phyloP scores from a whole-genome alignment of 495 filamentous ascomycete species.

The Penicillium angulare region DNA sequence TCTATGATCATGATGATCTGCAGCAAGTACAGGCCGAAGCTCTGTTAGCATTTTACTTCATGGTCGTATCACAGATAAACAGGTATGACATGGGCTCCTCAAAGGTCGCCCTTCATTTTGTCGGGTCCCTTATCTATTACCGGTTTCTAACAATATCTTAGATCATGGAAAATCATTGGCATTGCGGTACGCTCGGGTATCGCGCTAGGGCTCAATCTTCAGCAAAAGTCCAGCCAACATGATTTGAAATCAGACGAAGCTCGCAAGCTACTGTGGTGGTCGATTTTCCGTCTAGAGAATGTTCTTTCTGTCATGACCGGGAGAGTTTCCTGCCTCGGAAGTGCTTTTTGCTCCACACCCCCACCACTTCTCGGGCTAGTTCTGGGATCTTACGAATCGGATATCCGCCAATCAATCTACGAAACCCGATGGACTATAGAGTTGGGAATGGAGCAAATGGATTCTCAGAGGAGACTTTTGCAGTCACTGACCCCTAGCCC shows the following conservation, averaged over 20 bases:
- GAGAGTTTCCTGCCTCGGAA: no score
- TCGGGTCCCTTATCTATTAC: no score
- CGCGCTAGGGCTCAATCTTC: constrained; percentile 24
- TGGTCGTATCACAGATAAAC: constrained; percentile 54
- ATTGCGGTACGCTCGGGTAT: neutral
- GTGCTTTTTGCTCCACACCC: constrained; percentile 52
- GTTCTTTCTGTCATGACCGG: constrained; percentile 61
- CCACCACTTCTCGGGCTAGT: constrained; percentile 56
- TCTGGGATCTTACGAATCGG: constrained; percentile 26
- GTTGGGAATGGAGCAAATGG: no score
- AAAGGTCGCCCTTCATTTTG: no score
- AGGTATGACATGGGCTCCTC: constrained; percentile 36
- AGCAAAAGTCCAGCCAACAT: constrained; percentile 47
- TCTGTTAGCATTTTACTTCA: constrained; percentile 52
- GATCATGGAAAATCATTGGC: constrained; percentile 3
- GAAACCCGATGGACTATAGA: no score
- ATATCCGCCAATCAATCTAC: no score
- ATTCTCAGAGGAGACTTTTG: no score
- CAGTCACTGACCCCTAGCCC: no score
- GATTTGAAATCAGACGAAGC: constrained; percentile 53
- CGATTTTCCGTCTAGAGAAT: constrained; percentile 57
- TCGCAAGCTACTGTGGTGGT: constrained; percentile 62
- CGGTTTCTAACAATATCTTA: neutral
- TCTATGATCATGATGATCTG: constrained; percentile 48
- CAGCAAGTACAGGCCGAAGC: constrained; percentile 53